Percentiles rank a stretch among this genome's conserved stretches.
Evolutionary conservation across 371 early-diverging fungal species (phyloP).

Genomic region (Mucor ambiguus): DNA sequence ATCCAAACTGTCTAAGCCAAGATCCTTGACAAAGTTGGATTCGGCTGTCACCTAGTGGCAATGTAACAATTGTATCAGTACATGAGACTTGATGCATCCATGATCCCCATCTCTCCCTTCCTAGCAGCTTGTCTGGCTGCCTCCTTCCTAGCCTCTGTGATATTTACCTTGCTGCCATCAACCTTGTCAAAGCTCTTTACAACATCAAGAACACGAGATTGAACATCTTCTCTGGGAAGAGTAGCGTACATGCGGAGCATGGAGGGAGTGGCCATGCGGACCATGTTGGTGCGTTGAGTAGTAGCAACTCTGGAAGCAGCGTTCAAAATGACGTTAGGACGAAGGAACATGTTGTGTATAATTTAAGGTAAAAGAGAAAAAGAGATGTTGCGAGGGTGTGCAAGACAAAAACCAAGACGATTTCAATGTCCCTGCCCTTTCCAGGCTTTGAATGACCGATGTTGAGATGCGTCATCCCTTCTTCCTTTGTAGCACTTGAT

Average conservation of each 20-base stretch:
- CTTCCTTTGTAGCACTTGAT: background rate
- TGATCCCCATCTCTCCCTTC: background rate
- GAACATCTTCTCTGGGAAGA: slow-evolving; percentile 60
- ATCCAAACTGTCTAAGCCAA: slow-evolving; percentile 95
- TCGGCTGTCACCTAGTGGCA: slow-evolving; percentile 73
- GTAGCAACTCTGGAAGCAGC: slow-evolving; percentile 38
- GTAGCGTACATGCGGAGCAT: slow-evolving; percentile 58
- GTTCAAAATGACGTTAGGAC: slow-evolving; percentile 41
- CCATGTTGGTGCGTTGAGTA: slow-evolving; percentile 19
- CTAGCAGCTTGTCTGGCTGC: no score
- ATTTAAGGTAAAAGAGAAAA: background rate
- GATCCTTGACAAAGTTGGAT: slow-evolving; percentile 91
- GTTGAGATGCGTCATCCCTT: slow-evolving; percentile 1
- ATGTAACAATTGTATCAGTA: background rate
- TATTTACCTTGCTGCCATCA: slow-evolving; percentile 80
- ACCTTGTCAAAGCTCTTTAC: slow-evolving; percentile 95
- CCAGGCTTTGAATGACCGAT: background rate
- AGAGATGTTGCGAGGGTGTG: slow-evolving; percentile 1
- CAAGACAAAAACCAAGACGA: background rate
- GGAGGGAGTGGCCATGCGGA: slow-evolving; percentile 29
- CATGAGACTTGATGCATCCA: background rate
- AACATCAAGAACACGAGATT: slow-evolving; percentile 85
- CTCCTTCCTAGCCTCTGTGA: no score
- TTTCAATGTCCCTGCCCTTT: slow-evolving; percentile 5
- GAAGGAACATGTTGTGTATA: slow-evolving; percentile 12